Base-by-base conservation (phyloP, 1,284 basidiomycete genomes). In the Rhizopogon parksii region DNA sequence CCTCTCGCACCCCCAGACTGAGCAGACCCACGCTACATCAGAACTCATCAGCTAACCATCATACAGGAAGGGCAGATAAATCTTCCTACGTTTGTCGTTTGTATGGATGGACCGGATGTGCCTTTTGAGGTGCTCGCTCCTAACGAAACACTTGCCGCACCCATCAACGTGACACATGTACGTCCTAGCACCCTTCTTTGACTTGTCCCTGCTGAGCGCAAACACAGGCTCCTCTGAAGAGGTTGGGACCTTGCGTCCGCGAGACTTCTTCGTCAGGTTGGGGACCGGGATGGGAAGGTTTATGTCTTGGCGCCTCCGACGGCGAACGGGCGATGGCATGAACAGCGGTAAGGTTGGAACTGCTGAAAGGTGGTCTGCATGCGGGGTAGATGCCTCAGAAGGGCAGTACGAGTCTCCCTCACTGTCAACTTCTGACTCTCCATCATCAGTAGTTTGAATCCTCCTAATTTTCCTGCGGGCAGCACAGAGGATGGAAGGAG, bases 201-300 rank as follows among this genome's bases (percentile, higher is more conserved):
- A 65, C 54, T 59, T 64, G 50, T 65, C 60, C 42, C 45, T 53
- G 54, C 62, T 59, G 54, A 57, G 51, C 47, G 60, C 55, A 55
- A 62, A 52, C 40, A 63, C 46, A 53, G 61, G 57, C 49, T 53
- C 53, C 27, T 56, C 61, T 53, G 47, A 53, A 48, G 57, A 65
- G 3, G 77, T 77, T 2, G 86, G 86, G 7, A 89, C 86, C 54
- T 82, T 81, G 38, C 86, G 73, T 8, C 86, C 86, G 3, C 86
- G 74, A 52, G 83, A 85, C 67, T 85, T 88, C 75, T 88, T 89
- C 54, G 78, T 86, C 43, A 89, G 67, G 60, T 87, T 79, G 35
- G 84, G 84, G 17, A 87, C 76, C 6, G 85, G 83, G 12, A 84
- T 71, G 1, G 84, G 85, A 32, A 64, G 49, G 43, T 53, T 60